Evolutionary conservation across 768 basidiomycete genomes (phyloP).

Genomic region (Mycena sanguinolenta): DNA sequence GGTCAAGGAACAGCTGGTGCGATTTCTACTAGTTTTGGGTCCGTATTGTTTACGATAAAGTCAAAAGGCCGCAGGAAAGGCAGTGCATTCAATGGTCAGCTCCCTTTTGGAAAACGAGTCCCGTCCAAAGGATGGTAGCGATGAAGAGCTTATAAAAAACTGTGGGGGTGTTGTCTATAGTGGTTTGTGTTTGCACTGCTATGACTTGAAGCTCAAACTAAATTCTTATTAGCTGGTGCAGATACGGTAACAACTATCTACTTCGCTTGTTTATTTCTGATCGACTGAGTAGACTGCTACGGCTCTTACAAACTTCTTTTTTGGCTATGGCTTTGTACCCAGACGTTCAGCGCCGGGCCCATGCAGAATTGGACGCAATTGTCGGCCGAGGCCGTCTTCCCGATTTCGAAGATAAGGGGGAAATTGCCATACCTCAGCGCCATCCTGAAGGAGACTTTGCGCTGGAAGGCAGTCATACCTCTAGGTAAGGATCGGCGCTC

Average conservation of each 20-base stretch:
- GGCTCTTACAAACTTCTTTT: conserved; percentile 49
- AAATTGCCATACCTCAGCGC: conserved; percentile 26
- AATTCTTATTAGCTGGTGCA: conserved; percentile 13
- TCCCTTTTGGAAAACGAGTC: conserved; percentile 20
- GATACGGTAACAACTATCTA: conserved; percentile 12
- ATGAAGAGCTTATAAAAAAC: conserved; percentile 21
- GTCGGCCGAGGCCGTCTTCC: conserved; percentile 46
- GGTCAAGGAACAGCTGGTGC: conserved; percentile 15
- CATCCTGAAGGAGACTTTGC: conserved; percentile 31
- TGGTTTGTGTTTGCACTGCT: conserved; percentile 6
- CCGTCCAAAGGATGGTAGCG: conserved; percentile 15
- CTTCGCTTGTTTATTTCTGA: conserved; percentile 1
- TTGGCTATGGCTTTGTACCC: conserved; percentile 55
- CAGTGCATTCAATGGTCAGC: conserved; percentile 17
- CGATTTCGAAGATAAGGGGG: conserved; percentile 31
- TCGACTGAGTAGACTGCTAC: conserved; percentile 49
- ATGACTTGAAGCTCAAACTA: background rate
- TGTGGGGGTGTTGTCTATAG: conserved; percentile 22
- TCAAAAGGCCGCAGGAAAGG: conserved; percentile 11
- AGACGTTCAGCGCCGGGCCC: conserved; percentile 52
- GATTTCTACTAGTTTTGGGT: background rate
- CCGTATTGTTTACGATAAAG: background rate
- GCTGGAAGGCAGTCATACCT: conserved; percentile 34
- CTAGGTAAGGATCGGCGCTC: conserved; percentile 14
- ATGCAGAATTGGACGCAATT: conserved; percentile 54